A percentile compares a stretch with the other conserved stretches of the same genome.
These are phyloP conservation scores for Paraconiothyrium sp. DNA, from an alignment of 2,329 filamentous ascomycete species.

Conservation along the genomic window DNA sequence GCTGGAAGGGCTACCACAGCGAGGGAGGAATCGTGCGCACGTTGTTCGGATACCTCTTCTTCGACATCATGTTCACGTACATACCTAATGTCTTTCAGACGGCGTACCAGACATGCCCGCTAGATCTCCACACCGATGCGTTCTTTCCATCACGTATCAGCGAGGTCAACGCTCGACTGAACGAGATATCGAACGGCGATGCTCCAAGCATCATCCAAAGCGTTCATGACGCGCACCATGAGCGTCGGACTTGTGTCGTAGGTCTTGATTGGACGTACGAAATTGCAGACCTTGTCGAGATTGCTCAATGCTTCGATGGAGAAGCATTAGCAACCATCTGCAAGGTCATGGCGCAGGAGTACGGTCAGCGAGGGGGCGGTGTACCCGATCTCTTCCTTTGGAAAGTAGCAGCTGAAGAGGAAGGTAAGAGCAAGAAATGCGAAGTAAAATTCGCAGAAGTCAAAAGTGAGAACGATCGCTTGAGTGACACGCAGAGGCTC, in stretches of 20 bases:
- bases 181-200: conserved; percentile 85
- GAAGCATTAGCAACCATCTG: conserved; percentile 83
- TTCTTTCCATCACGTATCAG: conserved; percentile 88
- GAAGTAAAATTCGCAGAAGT: conserved; percentile 76
- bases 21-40: conserved; percentile 95
- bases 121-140: conserved; percentile 91
- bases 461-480: conserved; percentile 77
- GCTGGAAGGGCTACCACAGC: conserved; percentile 94
- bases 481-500: conserved; percentile 94
- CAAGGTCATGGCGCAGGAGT: conserved; percentile 96
- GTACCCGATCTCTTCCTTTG: conserved; percentile 94
- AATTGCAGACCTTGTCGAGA: conserved; percentile 79
- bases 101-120: conserved; percentile 88
- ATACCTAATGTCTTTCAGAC: conserved; percentile 98
- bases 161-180: conserved; percentile 88
- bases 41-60: conserved; percentile 83
- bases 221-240: conserved; percentile 74
- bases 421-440: conserved; percentile 50
- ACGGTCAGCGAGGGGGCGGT: conserved; percentile 83
- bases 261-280: conserved; percentile 92
- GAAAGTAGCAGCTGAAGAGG: conserved; percentile 60
- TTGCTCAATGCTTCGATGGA: conserved; percentile 81
- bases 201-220: conserved; percentile 72
- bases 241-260: conserved; percentile 82
- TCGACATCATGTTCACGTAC: conserved; percentile 90